These are phyloP conservation scores for Colletotrichum navitas DNA, from an alignment of 2,329 filamentous ascomycete genomes.

Conservation along the genomic window DNA sequence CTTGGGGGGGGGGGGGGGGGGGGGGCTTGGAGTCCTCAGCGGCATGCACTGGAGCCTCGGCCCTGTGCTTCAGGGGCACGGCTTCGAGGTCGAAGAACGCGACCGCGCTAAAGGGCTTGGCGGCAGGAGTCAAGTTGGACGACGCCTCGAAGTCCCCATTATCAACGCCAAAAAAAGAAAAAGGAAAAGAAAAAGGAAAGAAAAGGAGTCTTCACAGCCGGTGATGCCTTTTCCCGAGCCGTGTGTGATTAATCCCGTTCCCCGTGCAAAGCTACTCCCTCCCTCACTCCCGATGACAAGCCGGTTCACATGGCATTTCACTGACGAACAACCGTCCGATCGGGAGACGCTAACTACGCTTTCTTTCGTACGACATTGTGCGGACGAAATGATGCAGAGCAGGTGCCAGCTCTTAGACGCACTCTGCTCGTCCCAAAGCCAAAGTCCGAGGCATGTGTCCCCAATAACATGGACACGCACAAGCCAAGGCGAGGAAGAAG, in stretches of 20 bases:
- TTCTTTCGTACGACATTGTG: neutral
- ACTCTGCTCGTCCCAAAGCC: neutral
- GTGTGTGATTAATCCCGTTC: neutral
- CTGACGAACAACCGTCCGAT: neutral
- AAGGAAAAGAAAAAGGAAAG: neutral
- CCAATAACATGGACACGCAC: neutral
- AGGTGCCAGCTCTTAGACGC: neutral
- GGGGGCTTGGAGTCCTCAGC: too few relatives aligned
- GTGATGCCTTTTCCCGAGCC: neutral
- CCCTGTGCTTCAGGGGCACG: neutral
- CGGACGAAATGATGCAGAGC: neutral
- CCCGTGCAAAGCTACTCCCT: neutral
- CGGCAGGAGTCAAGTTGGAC: slow-evolving; percentile 28
- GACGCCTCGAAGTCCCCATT: slow-evolving; percentile 13
- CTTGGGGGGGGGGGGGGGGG: too few relatives aligned
- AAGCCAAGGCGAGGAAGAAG: neutral
- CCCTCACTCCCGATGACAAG: neutral
- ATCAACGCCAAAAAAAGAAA: neutral
- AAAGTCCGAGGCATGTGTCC: neutral
- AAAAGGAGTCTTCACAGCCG: neutral
- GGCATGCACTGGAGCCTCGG: neutral
- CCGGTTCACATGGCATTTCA: neutral
- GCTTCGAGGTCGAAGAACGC: slow-evolving; percentile 18
- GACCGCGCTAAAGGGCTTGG: slow-evolving; percentile 34
- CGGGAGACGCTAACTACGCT: neutral